phyloP scores from a whole-genome alignment of 176 grass and related monocot species.

The Triticum timopheevii region DNA sequence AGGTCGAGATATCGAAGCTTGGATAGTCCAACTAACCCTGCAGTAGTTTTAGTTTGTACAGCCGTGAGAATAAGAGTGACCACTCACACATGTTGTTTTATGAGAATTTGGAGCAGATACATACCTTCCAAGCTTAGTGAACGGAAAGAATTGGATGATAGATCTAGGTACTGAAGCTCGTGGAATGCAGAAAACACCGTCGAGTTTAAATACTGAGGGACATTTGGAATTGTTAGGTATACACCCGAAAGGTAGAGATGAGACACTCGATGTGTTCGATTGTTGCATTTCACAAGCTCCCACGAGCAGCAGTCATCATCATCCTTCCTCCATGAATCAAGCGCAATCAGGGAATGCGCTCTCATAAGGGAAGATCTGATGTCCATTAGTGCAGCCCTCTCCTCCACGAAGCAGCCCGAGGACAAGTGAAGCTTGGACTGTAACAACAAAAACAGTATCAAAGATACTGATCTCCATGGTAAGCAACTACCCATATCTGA shows the following conservation, averaged over 20 bases:
- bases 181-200: not conserved
- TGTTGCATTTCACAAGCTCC: too few relatives aligned
- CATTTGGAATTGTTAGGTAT: too few relatives aligned
- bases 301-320: too few relatives aligned
- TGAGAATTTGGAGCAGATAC: not conserved
- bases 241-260: not conserved
- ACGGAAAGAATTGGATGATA: not conserved
- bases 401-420: not conserved
- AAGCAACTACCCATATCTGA: too few relatives aligned
- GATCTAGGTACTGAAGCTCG: not conserved
- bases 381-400: not conserved
- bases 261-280: not conserved
- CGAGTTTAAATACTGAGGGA: too few relatives aligned
- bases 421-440: not conserved
- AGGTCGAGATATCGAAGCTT: constrained; percentile 23
- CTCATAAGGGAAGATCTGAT: not conserved
- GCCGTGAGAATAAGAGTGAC: not conserved
- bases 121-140: not conserved
- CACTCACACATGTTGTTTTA: not conserved
- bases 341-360: not conserved
- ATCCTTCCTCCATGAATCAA: too few relatives aligned
- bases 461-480: too few relatives aligned
- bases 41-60: not conserved
- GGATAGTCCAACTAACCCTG: not conserved
- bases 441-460: too few relatives aligned